Base-by-base conservation (phyloP, 495 filamentous ascomycete species). In the Penicillium subrubescens region DNA sequence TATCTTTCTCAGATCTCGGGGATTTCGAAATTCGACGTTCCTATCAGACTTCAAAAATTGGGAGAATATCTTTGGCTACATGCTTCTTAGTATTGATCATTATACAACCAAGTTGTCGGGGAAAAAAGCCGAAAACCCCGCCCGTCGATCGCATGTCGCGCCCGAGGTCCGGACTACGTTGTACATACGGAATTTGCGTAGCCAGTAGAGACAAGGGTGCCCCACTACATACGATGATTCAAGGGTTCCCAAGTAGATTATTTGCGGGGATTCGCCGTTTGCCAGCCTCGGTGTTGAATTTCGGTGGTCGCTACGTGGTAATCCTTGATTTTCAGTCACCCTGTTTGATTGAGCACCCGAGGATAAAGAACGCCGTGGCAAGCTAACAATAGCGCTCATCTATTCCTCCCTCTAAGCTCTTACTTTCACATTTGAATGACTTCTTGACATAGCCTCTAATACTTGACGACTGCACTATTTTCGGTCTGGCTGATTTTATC, bases 51-150 rank as follows among this genome's bases (percentile, higher is more conserved):
- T n/a, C n/a, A n/a, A n/a, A n/a, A n/a, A n/a, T n/a, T n/a, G n/a
- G n/a, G n/a, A n/a, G n/a, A n/a, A n/a, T n/a, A n/a, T 6, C 6
- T 21, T 8, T 21, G 2, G 2, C 7, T n/a, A 4, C 7, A 8
- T 1, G 8, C 7, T 14, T 2, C 5, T 46, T 46, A 12, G 3
- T 8, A 8, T 21, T 21, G 43, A 21, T 46, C n/a, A 46, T 6
- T 46, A 46, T 46, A 46, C n/a, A 1, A 12, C 21, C n/a, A 21
- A 21, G n/a, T 19, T 4, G 7, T 21, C 43, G 43, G 43, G 6
- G 43, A 46, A 46, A 46, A 46, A 46, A n/a, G 43, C n/a, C 43
- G n/a, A 46, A 46, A 46, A 21, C 43, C 43, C 43, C 43, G 43
- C 43, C 5, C 7, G n/a, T 46, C 43, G 43, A 43, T 43, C 39